Base-by-base conservation (phyloP, 139 green algal genomes). In the Chlamydomonas applanata region DNA sequence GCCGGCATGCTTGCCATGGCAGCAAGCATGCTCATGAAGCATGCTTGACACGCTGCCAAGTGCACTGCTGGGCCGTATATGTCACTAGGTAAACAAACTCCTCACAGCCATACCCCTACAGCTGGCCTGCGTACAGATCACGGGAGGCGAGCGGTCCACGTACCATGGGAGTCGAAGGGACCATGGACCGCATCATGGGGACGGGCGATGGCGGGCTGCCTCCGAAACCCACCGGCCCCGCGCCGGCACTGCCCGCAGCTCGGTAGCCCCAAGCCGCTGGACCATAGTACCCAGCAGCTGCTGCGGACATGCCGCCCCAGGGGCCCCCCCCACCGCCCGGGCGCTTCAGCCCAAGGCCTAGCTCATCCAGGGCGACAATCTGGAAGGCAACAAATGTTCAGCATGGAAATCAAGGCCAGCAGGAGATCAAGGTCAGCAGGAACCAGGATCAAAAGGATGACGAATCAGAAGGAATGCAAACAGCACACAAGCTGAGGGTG, bases 291-390 rank as follows among this genome's bases (percentile, higher is more conserved):
- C 7, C 40, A 7, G 40, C 40, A 49, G 40, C 64, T 4, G 34
- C 35, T 19, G 7, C 5, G 16, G 14, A 3, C 3, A 3, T 36
- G 24, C 64, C 35, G 35, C 36, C 46, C 11, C 63, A 30, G 5
- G 29, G 13, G 4, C 63, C 63, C 33, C 9, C 63, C 32, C 25
- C 29, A 44, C 53, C 2, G 1, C 61, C 20, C 4, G 57, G 67
- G 24, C 68, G 33, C 49, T 81, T 61, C 4, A 81, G 76, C 49
- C 76, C 76, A 30, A 73, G 76, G 24, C 76, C 76, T 61, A 81
- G 69, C 76, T 81, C 76, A 40, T 82, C 76, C 34, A 82, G 69
- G 17, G 76, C 70, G 35, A 82, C 76, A 46, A 81, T 81, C 69
- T 73, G 67, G 27, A 40, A 19, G 56, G 7, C 5, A 5, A 33